A percentile compares a stretch with the other conserved stretches of the same genome.
phyloP scores from a whole-genome alignment of 2,329 filamentous ascomycete genomes.

The Aspergillus sp. region DNA sequence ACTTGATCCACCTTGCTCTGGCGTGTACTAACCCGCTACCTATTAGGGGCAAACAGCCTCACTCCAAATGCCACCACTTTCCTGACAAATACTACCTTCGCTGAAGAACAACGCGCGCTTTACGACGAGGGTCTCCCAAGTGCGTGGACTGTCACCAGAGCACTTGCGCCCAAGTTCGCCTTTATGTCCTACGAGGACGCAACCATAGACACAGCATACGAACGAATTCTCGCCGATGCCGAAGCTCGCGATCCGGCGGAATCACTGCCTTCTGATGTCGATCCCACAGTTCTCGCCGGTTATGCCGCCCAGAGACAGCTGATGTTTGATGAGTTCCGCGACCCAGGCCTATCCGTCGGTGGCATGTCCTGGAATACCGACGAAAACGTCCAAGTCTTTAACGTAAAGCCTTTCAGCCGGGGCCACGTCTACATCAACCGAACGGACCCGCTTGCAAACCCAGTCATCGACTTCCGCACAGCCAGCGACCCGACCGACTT shows the following conservation, averaged over 20 bases:
- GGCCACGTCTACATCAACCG: not conserved
- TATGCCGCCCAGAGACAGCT: not conserved
- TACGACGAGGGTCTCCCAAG: not conserved
- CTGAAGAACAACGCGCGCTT: not conserved
- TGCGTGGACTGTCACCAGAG: not conserved
- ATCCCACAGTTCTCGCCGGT: not conserved
- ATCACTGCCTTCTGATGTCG: not conserved
- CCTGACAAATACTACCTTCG: not conserved
- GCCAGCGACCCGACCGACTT: not conserved
- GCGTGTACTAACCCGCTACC: not conserved
- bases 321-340: not conserved
- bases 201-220: not conserved
- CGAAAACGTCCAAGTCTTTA: not conserved
- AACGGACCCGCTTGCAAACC: not conserved
- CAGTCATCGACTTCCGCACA: not conserved
- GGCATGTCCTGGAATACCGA: not conserved
- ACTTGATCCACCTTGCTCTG: not conserved
- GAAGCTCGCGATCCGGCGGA: conserved; percentile 2
- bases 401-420: conserved; percentile 1
- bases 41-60: not conserved
- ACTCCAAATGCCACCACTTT: conserved; percentile 1
- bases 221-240: not conserved
- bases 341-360: not conserved
- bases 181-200: not conserved
- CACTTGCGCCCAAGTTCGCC: not conserved